A percentile compares a stretch with the other conserved stretches of the same genome.
phyloP scores from a whole-genome alignment of 208 protist genomes.

The Acanthamoeba castellanii region DNA sequence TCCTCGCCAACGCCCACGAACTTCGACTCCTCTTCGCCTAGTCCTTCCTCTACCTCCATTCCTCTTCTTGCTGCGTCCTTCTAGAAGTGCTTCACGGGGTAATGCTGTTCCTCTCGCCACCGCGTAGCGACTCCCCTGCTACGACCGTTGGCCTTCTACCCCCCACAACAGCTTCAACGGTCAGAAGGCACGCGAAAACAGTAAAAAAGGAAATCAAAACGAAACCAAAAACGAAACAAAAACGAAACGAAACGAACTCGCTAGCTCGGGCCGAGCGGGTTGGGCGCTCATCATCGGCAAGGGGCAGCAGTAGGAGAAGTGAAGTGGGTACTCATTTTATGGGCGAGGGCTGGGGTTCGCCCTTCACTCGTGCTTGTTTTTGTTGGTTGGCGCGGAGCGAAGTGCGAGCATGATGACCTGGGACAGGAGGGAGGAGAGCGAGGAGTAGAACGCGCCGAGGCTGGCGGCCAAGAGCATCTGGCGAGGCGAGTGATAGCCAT shows the following conservation, averaged over 20 bases:
- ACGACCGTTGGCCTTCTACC: no score
- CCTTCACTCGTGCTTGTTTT: neutral
- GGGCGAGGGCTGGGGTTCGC: neutral
- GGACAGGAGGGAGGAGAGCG: conserved; percentile 19
- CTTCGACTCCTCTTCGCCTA: neutral
- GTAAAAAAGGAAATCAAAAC: no score
- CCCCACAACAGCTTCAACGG: no score
- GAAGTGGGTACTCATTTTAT: neutral
- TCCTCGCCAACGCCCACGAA: neutral
- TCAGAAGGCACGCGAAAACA: no score
- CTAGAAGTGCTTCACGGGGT: no score
- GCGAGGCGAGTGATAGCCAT: conserved; percentile 62
- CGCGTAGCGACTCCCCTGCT: no score
- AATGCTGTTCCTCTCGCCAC: no score
- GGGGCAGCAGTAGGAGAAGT: neutral
- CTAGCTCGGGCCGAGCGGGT: no score
- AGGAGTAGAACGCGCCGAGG: conserved; percentile 10
- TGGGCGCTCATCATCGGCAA: no score
- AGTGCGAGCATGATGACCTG: conserved; percentile 25
- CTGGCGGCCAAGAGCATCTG: conserved; percentile 63
- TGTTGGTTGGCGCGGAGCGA: neutral
- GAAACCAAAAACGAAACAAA: no score
- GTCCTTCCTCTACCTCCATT: neutral
- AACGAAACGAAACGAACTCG: no score
- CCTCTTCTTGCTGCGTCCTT: neutral